Evolutionary conservation across 2,329 filamentous ascomycete species (phyloP).

Genomic region (Ceratocystiopsis minuta): DNA sequence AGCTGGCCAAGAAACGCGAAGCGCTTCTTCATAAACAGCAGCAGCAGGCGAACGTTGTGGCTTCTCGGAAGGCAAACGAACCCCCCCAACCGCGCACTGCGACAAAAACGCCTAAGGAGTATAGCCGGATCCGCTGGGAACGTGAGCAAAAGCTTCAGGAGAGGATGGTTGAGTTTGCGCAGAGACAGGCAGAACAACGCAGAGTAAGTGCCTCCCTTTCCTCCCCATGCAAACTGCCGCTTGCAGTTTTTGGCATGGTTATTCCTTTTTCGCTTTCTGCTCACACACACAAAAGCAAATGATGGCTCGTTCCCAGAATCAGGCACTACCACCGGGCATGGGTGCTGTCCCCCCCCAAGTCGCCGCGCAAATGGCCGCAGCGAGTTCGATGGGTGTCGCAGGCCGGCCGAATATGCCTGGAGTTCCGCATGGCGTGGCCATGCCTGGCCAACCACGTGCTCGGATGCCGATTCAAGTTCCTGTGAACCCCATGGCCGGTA

Average conservation of each 20-base stretch:
- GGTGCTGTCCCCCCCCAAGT: slow-evolving; percentile 23
- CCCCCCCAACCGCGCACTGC: slow-evolving; percentile 26
- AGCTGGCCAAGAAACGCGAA: slow-evolving; percentile 86
- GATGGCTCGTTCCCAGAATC: slow-evolving; percentile 8
- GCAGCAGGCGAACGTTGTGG: slow-evolving; percentile 57
- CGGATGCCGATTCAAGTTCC: slow-evolving; percentile 37
- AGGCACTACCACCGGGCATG: slow-evolving; percentile 1
- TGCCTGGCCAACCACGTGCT: slow-evolving; percentile 31
- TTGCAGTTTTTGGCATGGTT: background rate
- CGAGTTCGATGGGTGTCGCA: slow-evolving; percentile 15
- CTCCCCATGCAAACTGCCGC: no score
- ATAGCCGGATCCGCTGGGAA: slow-evolving; percentile 77
- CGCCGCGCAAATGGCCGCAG: slow-evolving; percentile 21
- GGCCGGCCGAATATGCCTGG: slow-evolving; percentile 25
- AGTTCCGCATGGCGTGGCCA: slow-evolving; percentile 20
- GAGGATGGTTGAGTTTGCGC: slow-evolving; percentile 35
- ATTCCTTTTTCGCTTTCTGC: background rate
- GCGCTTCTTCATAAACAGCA: slow-evolving; percentile 72
- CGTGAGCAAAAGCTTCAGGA: slow-evolving; percentile 53
- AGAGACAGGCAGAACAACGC: slow-evolving; percentile 45
- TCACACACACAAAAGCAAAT: slow-evolving; percentile 11
- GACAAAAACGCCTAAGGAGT: slow-evolving; percentile 70
- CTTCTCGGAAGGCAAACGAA: slow-evolving; percentile 68
- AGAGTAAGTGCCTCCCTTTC: slow-evolving; percentile 24
- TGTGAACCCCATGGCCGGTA: slow-evolving; percentile 29